Evolutionary conservation across 768 basidiomycete genomes (phyloP), one percentile per base, ranked within the genome.

Genomic region (Dentipellis fragilis): DNA sequence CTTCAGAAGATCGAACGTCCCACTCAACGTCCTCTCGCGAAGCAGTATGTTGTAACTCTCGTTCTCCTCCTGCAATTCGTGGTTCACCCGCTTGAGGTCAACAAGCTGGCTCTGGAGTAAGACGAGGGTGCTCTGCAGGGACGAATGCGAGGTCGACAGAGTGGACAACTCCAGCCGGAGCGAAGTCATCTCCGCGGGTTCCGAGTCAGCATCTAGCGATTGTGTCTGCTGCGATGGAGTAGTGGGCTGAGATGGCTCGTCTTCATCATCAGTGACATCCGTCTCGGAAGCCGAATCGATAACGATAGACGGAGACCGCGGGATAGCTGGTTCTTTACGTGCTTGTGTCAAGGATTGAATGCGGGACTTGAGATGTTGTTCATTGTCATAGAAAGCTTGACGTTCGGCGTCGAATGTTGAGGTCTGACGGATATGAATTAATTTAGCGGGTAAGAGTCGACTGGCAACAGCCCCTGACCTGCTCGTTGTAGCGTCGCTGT

Each of bases 21-120:
- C 95, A 60, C 78, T 93, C 46, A 98, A 69, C 0, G 96, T 97
- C 73, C 81, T 85, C 72, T 98, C 94, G 58, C 90, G 77, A 22
- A 98, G 72, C 39, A 99, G 78, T 59, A 94, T 90, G 80, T 95
- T 92, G 73, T 93, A 99, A 51, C 89, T 89, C 70, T 96, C 93
- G 68, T 97, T 99, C 63, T 98, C 94, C 69, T 98, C 93, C 69
- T 93, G 91, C 40, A 93, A 69, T 59, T 87, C 83, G 60, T 85
- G 80, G 67, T 96, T 96, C 58, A 93, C 86, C 54, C 88, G 75
- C 70, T 93, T 90, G 53, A 97, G 71, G 65, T 97, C 94, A 36
- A 85, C 75, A 10, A 96, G 76, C 65, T 97, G 93, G 3, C 81
- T 79, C 67, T 90, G 88, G 42, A 94, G 73, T 37, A 93, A 81